Base-by-base conservation (phyloP, 2,329 filamentous ascomycete species). In the Trichoderma oligosporum region DNA sequence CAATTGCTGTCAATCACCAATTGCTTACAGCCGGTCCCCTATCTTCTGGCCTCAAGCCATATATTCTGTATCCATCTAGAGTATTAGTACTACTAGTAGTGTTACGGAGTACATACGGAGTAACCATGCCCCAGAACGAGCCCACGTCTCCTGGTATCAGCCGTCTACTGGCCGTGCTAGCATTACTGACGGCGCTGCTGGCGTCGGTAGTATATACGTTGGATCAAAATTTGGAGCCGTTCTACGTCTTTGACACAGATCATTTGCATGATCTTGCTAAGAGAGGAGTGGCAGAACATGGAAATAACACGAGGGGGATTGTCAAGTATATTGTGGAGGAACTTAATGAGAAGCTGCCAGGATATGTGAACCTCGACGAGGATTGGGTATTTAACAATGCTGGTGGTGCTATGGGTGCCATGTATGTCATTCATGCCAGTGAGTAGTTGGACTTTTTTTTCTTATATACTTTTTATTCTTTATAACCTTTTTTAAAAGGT, bases 381-480 rank as follows among this genome's bases (percentile, higher is more conserved):
- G 87, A 93, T 72, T 96, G 90, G 90, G 80, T 95, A 44, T 93
- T 96, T 67, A 96, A 95, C 79, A 95, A 95, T 68, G 90, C 90
- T 51, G 91, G 91, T 52, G 91, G 91, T 62, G 90, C 90, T 52
- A 96, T 95, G 91, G 91, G 91, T 56, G 88, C 82, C 67, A 94
- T 95, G 91, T 91, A 90, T 72, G 86, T 95, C 63, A 86, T 95
- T 66, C 91, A 95, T 70, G 89, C 90, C 59, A 92, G 87, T 88
- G 72, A 71, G 84, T 78, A 12, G 38, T 16, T 20, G n/a, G 12
- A 20, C n/a, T 41, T 14, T 25, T 47, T n/a, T 39, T 35, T 20
- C n/a, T n/a, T n/a, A n/a, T n/a, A n/a, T n/a, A n/a, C n/a, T n/a
- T n/a, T n/a, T n/a, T n/a, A n/a, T n/a, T n/a, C n/a, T n/a, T n/a